Base-by-base conservation (phyloP, 345 rosid species). In the Acer negundo region DNA sequence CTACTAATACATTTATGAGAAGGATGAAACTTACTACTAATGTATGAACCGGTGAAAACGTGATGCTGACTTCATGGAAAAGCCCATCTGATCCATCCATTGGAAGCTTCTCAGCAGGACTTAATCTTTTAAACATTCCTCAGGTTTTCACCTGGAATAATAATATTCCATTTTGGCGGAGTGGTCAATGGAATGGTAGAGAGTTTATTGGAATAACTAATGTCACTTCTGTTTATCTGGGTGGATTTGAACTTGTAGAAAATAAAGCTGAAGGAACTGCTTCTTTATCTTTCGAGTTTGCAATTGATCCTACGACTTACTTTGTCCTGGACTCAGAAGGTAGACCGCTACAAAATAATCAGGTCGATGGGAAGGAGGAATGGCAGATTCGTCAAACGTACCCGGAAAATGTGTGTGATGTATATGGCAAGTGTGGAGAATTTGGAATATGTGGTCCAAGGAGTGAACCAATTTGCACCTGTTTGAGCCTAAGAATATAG, bases 341-440 rank as follows among this genome's bases (percentile, higher is more conserved):
- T 56, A 22, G 12, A 6, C n/a, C 82, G 3, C 22, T 38, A 10
- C 40, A 79, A 67, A 66, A 16, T 51, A 7, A 20, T 44, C 72
- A 81, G 84, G 70, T 78, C 55, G 46, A 77, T 24, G 67, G 69
- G 8, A 72, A 51, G 77, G 28, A 40, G 19, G 19, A 12, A 16
- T 84, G 86, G 85, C 7, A 5, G 31, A 35, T 65, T 6, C 46
- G 23, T 23, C 77, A 26, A 3, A 1, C 7, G 13, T 1, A 16
- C n/a, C 55, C 81, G 82, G 8, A 13, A 4, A 8, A 74, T 59
- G 67, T 44, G 0, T 91, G 95, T 74, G 89, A 83, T 62, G 4
- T 79, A 26, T 90, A 90, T 74, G 86, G 82, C 3, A 77, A 15
- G 53, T 89, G 97, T 75, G 95, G 93, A 49, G 55, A 56, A 40